phyloP scores from a whole-genome alignment of 108 stramenopile genomes.

The Nitzschia sp. region DNA sequence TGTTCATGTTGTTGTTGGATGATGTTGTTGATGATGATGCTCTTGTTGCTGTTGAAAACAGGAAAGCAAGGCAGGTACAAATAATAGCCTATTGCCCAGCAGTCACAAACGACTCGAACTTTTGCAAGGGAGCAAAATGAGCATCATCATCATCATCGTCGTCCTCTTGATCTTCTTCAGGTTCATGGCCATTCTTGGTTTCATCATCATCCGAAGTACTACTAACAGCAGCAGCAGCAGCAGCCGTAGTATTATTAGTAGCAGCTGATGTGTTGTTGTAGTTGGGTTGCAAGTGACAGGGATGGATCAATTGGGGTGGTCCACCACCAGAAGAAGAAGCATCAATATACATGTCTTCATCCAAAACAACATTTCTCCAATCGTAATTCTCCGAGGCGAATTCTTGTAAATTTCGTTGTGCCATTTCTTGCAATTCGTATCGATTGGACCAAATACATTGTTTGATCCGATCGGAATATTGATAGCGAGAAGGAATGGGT shows the following conservation, averaged over 20 bases:
- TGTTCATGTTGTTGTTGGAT: too few species aligned
- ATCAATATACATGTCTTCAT: constrained; percentile 32
- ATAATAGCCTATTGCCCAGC: too few species aligned
- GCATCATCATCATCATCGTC: not conserved
- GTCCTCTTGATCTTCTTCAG: not conserved
- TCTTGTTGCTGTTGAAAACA: too few species aligned
- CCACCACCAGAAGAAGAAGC: not conserved
- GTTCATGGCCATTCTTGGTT: not conserved
- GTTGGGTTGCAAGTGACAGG: too few species aligned
- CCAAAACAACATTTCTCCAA: constrained; percentile 55
- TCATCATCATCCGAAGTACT: too few species aligned
- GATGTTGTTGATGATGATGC: too few species aligned
- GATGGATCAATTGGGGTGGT: constrained; percentile 17
- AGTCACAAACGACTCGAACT: not conserved
- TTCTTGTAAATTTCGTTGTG: constrained; percentile 50
- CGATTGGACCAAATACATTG: constrained; percentile 28
- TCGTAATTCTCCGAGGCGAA: constrained; percentile 60
- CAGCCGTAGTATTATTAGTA: too few species aligned
- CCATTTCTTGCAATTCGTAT: constrained; percentile 34
- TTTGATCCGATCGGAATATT: constrained; percentile 47
- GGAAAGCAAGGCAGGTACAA: too few species aligned
- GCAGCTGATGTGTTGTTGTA: too few species aligned
- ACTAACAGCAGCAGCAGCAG: too few species aligned
- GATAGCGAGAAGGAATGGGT: constrained; percentile 43
- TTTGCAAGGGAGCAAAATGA: not conserved